Evolutionary conservation across 108 stramenopile genomes (phyloP), one percentile per base, ranked within the genome.

Genomic region (Pseudonitzschia delicatissima): DNA sequence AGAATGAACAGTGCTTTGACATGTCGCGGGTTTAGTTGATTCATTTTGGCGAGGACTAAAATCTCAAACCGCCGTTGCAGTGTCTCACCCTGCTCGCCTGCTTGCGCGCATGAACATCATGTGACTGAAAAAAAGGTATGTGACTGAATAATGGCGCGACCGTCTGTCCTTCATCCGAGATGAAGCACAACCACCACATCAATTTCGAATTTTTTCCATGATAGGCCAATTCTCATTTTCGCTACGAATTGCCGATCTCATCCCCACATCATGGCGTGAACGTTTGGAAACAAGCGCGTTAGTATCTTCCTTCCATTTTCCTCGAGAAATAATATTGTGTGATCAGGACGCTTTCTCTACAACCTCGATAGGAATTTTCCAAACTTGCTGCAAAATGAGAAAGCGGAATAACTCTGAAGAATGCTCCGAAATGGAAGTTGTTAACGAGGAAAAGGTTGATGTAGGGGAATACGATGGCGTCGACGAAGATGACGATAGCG

Each of bases 371-470:
- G 47, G 15, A 45, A 48, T 6, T 23, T 48, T 48, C 21, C 21
- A 48, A 48, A 21, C 21, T 23, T 3, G 7, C 6, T 48, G 47
- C 21, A 71, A 8, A 11, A 71, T 71, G 70, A 71, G 70, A 51
- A 71, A 71, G 52, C 34, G 70, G 5, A 55, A 55, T 25, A 52
- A 60, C 11, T 62, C 57, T 18, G 74, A 65, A 48, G 64, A 64
- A 9, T 39, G 42, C 27, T 42, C 48, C 63, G 71, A 71, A 26
- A 66, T 72, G 68, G 77, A 73, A 60, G 72, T 71, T 20, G 50
- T 73, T 45, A 68, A 64, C 11, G 71, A 72, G 31, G 72, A 77
- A 29, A 67, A 49, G 33, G 45, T 65, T 28, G 80, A 81, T 2
- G 35, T 27, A 11, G 51, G 60, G 12, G 77, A 81, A 9, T 70